A percentile compares a stretch with the other conserved stretches of the same genome.
Conservation (phyloP, 2,329 filamentous ascomycete species). For the Exophiala sp. region DNA sequence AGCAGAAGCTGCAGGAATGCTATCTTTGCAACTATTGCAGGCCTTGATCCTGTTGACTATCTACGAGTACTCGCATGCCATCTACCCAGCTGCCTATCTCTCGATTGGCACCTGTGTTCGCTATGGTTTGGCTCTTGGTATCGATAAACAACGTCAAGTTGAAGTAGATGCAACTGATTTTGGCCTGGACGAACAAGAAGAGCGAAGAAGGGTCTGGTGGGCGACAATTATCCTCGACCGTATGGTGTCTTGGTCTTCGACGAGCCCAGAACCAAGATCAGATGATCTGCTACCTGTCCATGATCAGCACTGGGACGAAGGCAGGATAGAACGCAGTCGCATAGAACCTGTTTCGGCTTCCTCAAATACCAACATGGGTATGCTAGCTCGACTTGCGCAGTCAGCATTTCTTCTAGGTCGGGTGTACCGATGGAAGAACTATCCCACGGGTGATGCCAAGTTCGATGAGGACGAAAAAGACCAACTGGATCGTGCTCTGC, state of each 20-base stretch:
- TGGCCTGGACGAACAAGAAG: constrained; percentile 28
- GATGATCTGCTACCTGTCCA: constrained; percentile 5
- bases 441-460: constrained; percentile 5
- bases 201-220: constrained; percentile 31
- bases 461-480: constrained; percentile 1
- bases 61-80: constrained; percentile 35
- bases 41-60: constrained; percentile 30
- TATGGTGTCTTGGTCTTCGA: background rate
- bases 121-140: constrained; percentile 19
- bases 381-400: constrained; percentile 9
- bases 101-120: constrained; percentile 22
- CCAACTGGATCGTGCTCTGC: constrained; percentile 4
- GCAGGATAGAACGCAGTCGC: background rate
- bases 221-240: constrained; percentile 29
- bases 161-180: constrained; percentile 10
- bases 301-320: constrained; percentile 9
- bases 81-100: constrained; percentile 35
- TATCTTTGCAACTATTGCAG: constrained; percentile 31
- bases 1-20: constrained; percentile 26
- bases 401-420: constrained; percentile 1
- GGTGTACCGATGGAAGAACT: constrained; percentile 1
- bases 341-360: background rate
- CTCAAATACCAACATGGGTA: constrained; percentile 4
- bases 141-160: constrained; percentile 17
- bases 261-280: constrained; percentile 6